These are phyloP conservation scores for Suillus subaureus DNA, from an alignment of 768 basidiomycete genomes.

Conservation along the genomic window DNA sequence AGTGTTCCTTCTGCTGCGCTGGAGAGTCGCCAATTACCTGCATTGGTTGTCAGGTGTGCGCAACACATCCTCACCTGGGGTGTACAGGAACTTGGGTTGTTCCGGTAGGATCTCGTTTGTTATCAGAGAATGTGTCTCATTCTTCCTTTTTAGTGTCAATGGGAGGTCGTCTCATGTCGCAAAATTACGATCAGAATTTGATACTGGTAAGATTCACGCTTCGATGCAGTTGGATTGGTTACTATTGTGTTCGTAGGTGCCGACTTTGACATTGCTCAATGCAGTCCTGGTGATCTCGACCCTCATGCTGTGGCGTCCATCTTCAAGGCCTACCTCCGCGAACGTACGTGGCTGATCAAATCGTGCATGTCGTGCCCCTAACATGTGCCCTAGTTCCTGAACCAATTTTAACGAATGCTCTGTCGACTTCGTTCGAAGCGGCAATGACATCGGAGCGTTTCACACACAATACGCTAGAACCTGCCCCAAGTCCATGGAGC, in stretches of 20 bases:
- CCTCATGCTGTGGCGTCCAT: slow-evolving; percentile 93
- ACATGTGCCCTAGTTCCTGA: slow-evolving; percentile 67
- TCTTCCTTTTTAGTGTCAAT: slow-evolving; percentile 56
- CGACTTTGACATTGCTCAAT: slow-evolving; percentile 81
- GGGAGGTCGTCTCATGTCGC: slow-evolving; percentile 83
- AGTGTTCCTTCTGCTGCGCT: slow-evolving; percentile 33
- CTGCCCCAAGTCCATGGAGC: slow-evolving; percentile 40
- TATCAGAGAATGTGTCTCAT: slow-evolving; percentile 9
- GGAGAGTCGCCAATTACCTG: slow-evolving; percentile 63
- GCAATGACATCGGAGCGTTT: slow-evolving; percentile 61
- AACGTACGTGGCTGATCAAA: slow-evolving; percentile 61
- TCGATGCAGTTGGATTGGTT: slow-evolving; percentile 11
- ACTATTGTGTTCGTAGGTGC: slow-evolving; percentile 53
- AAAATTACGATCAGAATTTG: slow-evolving; percentile 78
- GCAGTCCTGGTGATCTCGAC: slow-evolving; percentile 84
- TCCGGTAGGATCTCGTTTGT: slow-evolving; percentile 57
- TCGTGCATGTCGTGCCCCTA: slow-evolving; percentile 5
- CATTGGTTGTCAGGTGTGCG: slow-evolving; percentile 78
- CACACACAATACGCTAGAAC: slow-evolving; percentile 30
- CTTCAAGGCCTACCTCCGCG: slow-evolving; percentile 91
- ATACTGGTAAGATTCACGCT: slow-evolving; percentile 54
- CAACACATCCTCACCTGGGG: slow-evolving; percentile 86
- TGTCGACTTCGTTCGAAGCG: slow-evolving; percentile 78
- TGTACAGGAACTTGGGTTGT: slow-evolving; percentile 83
- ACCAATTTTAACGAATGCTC: slow-evolving; percentile 73